Base-by-base conservation (phyloP, 345 rosid species). In the Jatropha curcas region DNA sequence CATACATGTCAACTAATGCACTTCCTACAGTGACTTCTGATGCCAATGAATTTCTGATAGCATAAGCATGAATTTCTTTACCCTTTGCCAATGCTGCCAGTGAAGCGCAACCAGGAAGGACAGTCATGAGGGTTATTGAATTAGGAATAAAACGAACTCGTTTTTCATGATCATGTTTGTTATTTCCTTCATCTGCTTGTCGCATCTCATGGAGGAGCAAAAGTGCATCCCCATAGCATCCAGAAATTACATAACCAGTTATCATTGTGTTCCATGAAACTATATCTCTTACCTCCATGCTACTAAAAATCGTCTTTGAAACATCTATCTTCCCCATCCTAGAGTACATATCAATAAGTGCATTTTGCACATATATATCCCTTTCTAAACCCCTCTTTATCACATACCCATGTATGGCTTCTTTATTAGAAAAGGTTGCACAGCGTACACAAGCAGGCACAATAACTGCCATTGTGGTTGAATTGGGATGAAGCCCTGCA, bases 221-320 rank as follows among this genome's bases (percentile, higher is more conserved):
- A 72, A 94, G 87, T 9, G 98, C 98, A 65, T 82, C 84, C 60
- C 76, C 82, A 31, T 84, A 86, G 66, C 67, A 62, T 68, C 89
- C 90, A 12, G 80, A 86, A 76, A 84, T 67, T 62, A 87, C 89
- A 70, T 84, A 94, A 63, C 92, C 93, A 7, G 91, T 88, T 22
- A 90, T 89, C 86, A 92, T 82, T 30, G 97, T 92, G 87, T 92
- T 94, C 95, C 97, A 92, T 17, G 98, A 88, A 67, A 94, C 93
- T 65, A 84, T 63, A 71, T 92, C 94, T 84, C 80, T 90, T 58
- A 61, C 79, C 72, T 86, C 91, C 90, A 92, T 83, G 78, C 77
- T 65, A 73, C 84, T 68, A 28, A 92, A 94, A 77, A 94, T 87
- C 30, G 68, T 39, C 62, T 82, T 73, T 9, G 98, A 84, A 56